Evolutionary conservation across 2,329 filamentous ascomycete genomes (phyloP).

Genomic region (Zymoseptoria brevis): DNA sequence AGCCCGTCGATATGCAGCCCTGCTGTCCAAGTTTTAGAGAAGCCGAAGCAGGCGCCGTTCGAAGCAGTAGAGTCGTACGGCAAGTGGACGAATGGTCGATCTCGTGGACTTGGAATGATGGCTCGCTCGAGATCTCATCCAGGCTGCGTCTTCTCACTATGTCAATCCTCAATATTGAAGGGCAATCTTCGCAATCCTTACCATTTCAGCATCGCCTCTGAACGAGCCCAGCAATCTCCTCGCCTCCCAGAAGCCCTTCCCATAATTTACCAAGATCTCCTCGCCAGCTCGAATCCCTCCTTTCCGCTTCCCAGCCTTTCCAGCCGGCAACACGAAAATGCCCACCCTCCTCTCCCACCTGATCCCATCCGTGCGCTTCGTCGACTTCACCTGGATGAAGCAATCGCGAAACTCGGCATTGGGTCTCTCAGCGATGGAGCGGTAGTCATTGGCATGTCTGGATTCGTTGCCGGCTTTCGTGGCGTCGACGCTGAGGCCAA

Average conservation of each 20-base stretch:
- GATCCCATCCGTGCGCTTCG: conserved; percentile 30
- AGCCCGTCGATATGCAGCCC: background rate
- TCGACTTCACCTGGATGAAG: conserved; percentile 32
- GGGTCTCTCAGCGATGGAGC: conserved; percentile 37
- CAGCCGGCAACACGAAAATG: conserved; percentile 43
- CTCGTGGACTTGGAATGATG: too few relatives aligned
- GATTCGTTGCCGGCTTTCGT: conserved; percentile 44
- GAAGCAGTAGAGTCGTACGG: background rate
- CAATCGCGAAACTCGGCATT: conserved; percentile 33
- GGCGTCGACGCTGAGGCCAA: conserved; percentile 43
- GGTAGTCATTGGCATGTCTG: conserved; percentile 48
- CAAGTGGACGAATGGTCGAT: background rate
- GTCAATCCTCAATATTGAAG: conserved; percentile 14
- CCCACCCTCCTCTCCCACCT: conserved; percentile 42
- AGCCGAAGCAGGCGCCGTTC: background rate
- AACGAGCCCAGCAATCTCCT: conserved; percentile 14
- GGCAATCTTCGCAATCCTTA: conserved; percentile 19
- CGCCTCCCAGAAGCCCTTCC: conserved; percentile 34
- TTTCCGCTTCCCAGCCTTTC: conserved; percentile 41
- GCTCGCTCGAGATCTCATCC: background rate
- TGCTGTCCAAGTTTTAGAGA: background rate
- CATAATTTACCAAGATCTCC: conserved; percentile 48
- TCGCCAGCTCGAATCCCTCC: conserved; percentile 41
- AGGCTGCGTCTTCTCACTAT: background rate
- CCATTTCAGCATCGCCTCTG: conserved; percentile 23